Evolutionary conservation across 225 moss, liverwort and hornwort genomes (phyloP).

Genomic region (Bryoerythrophyllum caledonicum): DNA sequence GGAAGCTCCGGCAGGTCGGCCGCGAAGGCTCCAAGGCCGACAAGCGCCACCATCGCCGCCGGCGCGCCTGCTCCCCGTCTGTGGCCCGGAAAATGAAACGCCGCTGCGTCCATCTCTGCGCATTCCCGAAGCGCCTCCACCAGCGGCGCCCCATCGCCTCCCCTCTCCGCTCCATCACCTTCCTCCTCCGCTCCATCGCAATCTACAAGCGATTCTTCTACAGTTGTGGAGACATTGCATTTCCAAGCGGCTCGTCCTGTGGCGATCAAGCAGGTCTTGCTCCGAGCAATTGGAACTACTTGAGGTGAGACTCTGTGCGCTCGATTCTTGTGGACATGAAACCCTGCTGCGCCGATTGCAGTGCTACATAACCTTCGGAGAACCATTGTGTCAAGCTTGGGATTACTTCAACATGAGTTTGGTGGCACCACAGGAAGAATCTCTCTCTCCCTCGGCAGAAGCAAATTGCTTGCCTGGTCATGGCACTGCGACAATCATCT

Average conservation of each 20-base stretch:
- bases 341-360: constrained; percentile 21
- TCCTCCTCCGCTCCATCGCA: constrained; percentile 22
- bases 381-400: constrained; percentile 26
- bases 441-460: too few relatives aligned
- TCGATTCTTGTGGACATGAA: neutral
- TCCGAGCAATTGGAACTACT: neutral
- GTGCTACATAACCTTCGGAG: constrained; percentile 19
- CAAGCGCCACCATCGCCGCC: constrained; percentile 42
- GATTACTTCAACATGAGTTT: neutral
- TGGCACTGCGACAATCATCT: too few relatives aligned
- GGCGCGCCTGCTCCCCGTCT: constrained; percentile 75
- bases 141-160: constrained; percentile 48
- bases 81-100: constrained; percentile 92
- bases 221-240: constrained; percentile 14
- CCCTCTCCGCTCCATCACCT: neutral
- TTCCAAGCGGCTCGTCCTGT: neutral
- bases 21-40: constrained; percentile 53
- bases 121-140: constrained; percentile 59
- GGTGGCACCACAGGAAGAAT: neutral
- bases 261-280: neutral
- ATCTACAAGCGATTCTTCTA: constrained; percentile 5
- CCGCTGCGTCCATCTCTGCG: constrained; percentile 58
- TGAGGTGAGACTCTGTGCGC: neutral
- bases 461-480: too few relatives aligned
- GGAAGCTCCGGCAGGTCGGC: constrained; percentile 82